These are phyloP conservation scores for Nakazawaea anatomiae DNA, from an alignment of 805 yeast genomes.

Conservation along the genomic window DNA sequence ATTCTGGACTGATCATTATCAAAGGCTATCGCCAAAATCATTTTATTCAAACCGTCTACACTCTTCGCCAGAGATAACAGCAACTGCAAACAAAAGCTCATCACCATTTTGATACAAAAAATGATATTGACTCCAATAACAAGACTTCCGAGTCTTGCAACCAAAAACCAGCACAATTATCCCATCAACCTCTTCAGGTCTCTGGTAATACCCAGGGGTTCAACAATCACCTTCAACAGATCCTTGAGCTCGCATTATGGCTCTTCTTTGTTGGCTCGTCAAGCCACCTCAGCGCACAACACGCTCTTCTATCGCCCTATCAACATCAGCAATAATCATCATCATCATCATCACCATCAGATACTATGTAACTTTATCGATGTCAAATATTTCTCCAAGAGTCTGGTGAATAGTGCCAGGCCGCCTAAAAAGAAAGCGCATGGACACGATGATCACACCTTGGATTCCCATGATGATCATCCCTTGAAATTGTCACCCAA, in stretches of 20 bases:
- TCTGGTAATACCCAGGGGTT: neutral
- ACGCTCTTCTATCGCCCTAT: neutral
- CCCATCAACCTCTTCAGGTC: neutral
- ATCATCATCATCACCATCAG: neutral
- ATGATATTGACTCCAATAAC: neutral
- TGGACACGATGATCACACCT: neutral
- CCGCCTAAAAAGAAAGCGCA: too few relatives aligned
- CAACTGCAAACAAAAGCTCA: too few relatives aligned
- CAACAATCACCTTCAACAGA: neutral
- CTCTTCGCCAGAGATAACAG: too few relatives aligned
- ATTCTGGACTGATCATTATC: too few relatives aligned
- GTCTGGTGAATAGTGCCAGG: too few relatives aligned
- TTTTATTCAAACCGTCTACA: too few relatives aligned
- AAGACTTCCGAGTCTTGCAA: neutral
- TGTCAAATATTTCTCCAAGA: too few relatives aligned
- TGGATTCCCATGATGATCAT: neutral
- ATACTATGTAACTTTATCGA: neutral
- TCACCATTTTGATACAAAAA: neutral
- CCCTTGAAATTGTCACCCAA: conserved; percentile 17
- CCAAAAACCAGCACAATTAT: neutral
- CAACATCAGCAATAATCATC: neutral
- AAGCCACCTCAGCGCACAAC: neutral
- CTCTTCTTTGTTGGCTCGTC: too few relatives aligned
- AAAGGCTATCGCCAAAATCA: too few relatives aligned
- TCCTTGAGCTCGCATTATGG: too few relatives aligned